Base-by-base conservation (phyloP, 257 asterid species). In the Solanum gracilifrons region DNA sequence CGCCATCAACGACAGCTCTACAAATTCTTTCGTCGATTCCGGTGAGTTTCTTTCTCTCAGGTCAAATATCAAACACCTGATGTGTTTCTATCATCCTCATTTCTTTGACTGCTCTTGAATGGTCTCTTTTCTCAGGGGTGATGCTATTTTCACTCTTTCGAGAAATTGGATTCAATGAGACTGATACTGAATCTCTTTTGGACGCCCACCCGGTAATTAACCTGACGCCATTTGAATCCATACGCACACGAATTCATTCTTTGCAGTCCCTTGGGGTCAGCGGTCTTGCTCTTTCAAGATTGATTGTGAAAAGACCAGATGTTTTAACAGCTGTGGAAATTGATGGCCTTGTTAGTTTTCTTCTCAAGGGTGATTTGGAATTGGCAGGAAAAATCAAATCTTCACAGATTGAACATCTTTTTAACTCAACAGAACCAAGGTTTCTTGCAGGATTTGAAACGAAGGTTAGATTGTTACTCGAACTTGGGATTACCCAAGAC, bases 141-240 rank as follows among this genome's bases (percentile, higher is more conserved):
- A 85, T 86, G 94, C 85, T 94, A 27, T 91, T 89, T 69, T 85
- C 93, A 6, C 87, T 95, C 83, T 92, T 95, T 85, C 98, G 84
- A 87, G 94, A 92, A 89, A 86, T 95, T 86, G 97, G 99, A 1
- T 91, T 96, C 87, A 91, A 87, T 27, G 95, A 89, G 87, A 91
- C 87, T 55, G 95, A 94, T 29, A 92, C 93, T n/a, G 96, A 92
- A 89, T 85, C 93, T 6, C 89, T 96, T 88, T 74, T 96, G 88
- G 84, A 71, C 29, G 84, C 77, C 9, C 91, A 95, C 87, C 55
- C 92, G 3, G 90, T 88, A 80, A 90, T 96, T 86, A 89, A 88
- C 37, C 83, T 88, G 41, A 82, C 87, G 37, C 91, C 96, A 18
- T 92, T 90, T n/a, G 93, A 93, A 74, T 89, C 92, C 41, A 86